Base-by-base conservation (phyloP, 169 alveolate genomes). In the Eimeria brunetti region DNA sequence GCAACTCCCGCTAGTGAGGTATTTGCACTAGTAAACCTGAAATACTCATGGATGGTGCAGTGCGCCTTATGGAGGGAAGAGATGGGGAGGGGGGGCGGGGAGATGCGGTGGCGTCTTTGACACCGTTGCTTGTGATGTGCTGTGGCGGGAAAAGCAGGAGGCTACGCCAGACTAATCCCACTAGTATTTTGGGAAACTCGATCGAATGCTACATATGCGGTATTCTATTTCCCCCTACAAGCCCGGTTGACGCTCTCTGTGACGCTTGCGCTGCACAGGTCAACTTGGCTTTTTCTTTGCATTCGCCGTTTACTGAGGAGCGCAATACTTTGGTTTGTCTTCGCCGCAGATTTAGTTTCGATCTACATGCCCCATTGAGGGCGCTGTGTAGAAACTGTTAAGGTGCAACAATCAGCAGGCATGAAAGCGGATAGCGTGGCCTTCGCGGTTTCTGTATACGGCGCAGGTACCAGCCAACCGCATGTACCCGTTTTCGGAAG, bases 401-500 rank as follows among this genome's bases (percentile, higher is more conserved):
- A 9, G 69, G 14, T 46, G 75, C 53, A n/a, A n/a, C 33, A 14
- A n/a, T 1, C 44, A 58, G 58, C 7, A 11, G 38, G 14, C 93
- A 38, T 27, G 27, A 38, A n/a, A 36, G 18, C 2, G 24, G 41
- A 49, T 16, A 16, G 58, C 38, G 27, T 11, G 53, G 5, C 36
- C 30, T 51, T 58, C 30, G 27, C 27, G 46, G 1, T 24, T 91
- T n/a, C 85, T 38, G 38, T 44, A 24, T n/a, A 41, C 22, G 36
- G 20, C 27, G 46, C 97, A 97, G 97, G 98, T 98, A 30, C 98
- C 99, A 0, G 97, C 96, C 46, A 97, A 98, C 89, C 88, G 91
- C 69, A 60, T 98, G 91, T 98, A 96, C 88, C 99, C 99, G 9
- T 96, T 98, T 86, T 88, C 95, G 78, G 99, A 98, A 67, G 98